phyloP scores from a whole-genome alignment of 1,139 yeast genomes.

The Magnusiomyces ingens region DNA sequence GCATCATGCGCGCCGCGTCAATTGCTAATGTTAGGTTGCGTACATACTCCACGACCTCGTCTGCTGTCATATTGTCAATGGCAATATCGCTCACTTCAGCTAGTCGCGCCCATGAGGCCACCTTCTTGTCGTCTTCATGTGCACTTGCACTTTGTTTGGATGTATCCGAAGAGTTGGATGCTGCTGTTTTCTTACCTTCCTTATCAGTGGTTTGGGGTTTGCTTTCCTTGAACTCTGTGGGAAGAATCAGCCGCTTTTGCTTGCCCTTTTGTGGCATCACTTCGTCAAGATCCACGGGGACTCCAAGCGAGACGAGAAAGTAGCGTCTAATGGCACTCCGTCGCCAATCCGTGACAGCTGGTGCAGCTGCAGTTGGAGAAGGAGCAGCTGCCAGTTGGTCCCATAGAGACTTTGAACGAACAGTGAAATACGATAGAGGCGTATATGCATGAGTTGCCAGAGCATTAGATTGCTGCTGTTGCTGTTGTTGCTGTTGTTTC shows the following conservation, averaged over 20 bases:
- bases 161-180: too few relatives aligned
- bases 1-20: slow-evolving; percentile 33
- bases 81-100: slow-evolving; percentile 32
- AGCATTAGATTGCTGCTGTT: too few relatives aligned
- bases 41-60: slow-evolving; percentile 29
- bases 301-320: slow-evolving; percentile 49
- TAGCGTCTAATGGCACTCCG: slow-evolving; percentile 51
- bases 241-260: slow-evolving; percentile 29
- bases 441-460: too few relatives aligned
- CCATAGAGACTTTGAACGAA: slow-evolving; percentile 32
- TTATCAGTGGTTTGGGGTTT: too few relatives aligned
- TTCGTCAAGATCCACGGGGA: slow-evolving; percentile 55
- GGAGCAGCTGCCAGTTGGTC: slow-evolving; percentile 28
- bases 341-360: slow-evolving; percentile 44
- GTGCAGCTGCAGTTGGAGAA: slow-evolving; percentile 17
- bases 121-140: slow-evolving; percentile 12
- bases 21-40: slow-evolving; percentile 26
- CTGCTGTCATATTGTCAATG: slow-evolving; percentile 30
- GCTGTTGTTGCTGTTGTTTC: too few relatives aligned
- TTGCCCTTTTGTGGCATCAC: slow-evolving; percentile 32
- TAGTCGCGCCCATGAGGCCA: slow-evolving; percentile 29
- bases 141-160: too few relatives aligned
- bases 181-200: too few relatives aligned
- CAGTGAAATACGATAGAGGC: slow-evolving; percentile 23
- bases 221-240: slow-evolving; percentile 8